phyloP scores from a whole-genome alignment of 331 rosid genomes.

The Malus hybrid region DNA sequence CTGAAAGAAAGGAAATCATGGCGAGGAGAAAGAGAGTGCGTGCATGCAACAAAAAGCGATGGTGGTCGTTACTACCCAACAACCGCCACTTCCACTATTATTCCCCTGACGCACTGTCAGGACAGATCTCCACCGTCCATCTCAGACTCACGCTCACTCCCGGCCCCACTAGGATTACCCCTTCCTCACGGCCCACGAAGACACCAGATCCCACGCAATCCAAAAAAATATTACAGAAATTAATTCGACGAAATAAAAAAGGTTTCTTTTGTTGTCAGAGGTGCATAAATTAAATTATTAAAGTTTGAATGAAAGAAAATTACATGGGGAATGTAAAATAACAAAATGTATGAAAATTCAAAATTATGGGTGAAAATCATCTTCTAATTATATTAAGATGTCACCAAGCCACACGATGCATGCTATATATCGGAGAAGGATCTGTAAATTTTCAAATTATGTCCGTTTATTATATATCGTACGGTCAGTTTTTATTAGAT shows the following conservation, averaged over 20 bases:
- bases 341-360: too few relatives aligned
- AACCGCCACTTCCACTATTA: neutral
- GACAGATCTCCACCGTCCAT: neutral
- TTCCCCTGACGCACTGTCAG: neutral
- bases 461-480: too few relatives aligned
- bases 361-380: too few relatives aligned
- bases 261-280: too few relatives aligned
- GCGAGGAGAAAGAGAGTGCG: neutral
- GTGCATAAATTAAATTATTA: too few relatives aligned
- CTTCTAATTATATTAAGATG: too few relatives aligned
- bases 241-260: too few relatives aligned
- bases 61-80: neutral
- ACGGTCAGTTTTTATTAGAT: fast-evolving
- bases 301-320: too few relatives aligned
- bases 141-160: neutral
- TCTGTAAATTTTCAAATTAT: too few relatives aligned
- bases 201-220: conserved; percentile 5
- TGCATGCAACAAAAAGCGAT: neutral
- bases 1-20: neutral
- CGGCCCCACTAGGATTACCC: neutral
- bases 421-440: too few relatives aligned
- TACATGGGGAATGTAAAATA: too few relatives aligned
- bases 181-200: neutral
- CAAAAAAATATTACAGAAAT: neutral
- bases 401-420: too few relatives aligned